Conservation (phyloP, 1,139 yeast genomes). For the Candida sp. region DNA sequence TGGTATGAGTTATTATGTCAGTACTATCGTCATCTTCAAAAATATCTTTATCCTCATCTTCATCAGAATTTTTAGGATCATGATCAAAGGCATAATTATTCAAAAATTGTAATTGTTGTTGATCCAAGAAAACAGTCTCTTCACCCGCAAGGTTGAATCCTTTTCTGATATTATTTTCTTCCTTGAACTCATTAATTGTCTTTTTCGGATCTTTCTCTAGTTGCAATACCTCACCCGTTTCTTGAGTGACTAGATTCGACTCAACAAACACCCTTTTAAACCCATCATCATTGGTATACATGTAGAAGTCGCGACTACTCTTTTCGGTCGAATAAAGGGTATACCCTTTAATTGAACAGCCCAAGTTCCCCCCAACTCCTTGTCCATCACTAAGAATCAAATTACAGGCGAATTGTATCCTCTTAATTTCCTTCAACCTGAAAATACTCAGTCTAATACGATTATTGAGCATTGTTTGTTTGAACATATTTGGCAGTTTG, state of each 20-base stretch:
- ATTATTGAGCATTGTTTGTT: conserved; percentile 8
- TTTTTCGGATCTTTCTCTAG: conserved; percentile 9
- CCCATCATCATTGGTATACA: conserved; percentile 41
- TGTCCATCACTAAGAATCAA: conserved; percentile 39
- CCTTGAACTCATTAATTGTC: conserved; percentile 34
- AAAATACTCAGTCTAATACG: conserved; percentile 38
- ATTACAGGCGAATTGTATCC: conserved; percentile 65
- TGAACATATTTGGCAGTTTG: conserved; percentile 8
- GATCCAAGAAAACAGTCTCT: conserved; percentile 22
- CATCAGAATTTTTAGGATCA: conserved; percentile 12
- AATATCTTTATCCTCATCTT: conserved; percentile 22
- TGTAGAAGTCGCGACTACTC: conserved; percentile 29
- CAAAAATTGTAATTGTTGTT: conserved; percentile 26
- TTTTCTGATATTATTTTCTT: conserved; percentile 28
- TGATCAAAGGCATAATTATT: conserved; percentile 36
- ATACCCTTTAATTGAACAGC: conserved; percentile 71
- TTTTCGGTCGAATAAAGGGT: conserved; percentile 57
- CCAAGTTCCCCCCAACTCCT: conserved; percentile 39
- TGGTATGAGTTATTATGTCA: conserved; percentile 13
- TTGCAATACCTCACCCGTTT: conserved; percentile 16
- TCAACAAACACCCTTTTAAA: conserved; percentile 53
- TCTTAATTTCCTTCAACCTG: conserved; percentile 55
- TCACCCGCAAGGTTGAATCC: conserved; percentile 29
- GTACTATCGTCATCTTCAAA: conserved; percentile 11
- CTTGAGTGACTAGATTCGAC: conserved; percentile 23